Percentiles rank a stretch among this genome's conserved stretches.
These are phyloP conservation scores for Leccinum pellstonianum DNA, from an alignment of 768 basidiomycete species.

Conservation along the genomic window DNA sequence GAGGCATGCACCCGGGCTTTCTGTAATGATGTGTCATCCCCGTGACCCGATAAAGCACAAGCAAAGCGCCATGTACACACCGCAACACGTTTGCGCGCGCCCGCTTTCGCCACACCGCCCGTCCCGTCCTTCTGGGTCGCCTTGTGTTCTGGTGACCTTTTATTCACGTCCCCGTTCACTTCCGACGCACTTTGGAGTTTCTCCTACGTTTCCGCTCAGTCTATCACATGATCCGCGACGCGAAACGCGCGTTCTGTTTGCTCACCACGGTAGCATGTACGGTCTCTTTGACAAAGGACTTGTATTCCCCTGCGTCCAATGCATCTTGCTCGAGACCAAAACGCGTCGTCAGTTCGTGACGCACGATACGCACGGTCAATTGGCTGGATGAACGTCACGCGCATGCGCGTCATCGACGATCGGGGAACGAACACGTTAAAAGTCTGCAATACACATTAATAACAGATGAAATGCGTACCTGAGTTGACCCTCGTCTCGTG, in stretches of 20 bases:
- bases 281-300: conserved; percentile 41
- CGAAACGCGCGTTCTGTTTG: not conserved
- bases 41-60: not conserved
- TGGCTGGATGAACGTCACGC: conserved; percentile 16
- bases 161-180: conserved; percentile 8
- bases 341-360: conserved; percentile 47
- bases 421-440: not conserved
- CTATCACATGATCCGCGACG: not conserved
- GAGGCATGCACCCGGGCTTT: not conserved
- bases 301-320: conserved; percentile 46
- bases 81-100: conserved; percentile 11
- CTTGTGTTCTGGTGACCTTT: not conserved
- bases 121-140: conserved; percentile 12
- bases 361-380: conserved; percentile 50
- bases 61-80: conserved; percentile 8
- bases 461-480: conserved; percentile 9
- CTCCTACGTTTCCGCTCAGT: conserved; percentile 5
- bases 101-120: not conserved
- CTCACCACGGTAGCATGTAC: conserved; percentile 19
- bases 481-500: conserved; percentile 22
- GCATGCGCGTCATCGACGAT: not conserved
- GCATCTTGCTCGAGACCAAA: conserved; percentile 44
- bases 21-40: not conserved
- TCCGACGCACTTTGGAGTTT: conserved; percentile 8
- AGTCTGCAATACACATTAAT: not conserved